Conservation (phyloP, 2,329 filamentous ascomycete species). For the Penicillium sp. region DNA sequence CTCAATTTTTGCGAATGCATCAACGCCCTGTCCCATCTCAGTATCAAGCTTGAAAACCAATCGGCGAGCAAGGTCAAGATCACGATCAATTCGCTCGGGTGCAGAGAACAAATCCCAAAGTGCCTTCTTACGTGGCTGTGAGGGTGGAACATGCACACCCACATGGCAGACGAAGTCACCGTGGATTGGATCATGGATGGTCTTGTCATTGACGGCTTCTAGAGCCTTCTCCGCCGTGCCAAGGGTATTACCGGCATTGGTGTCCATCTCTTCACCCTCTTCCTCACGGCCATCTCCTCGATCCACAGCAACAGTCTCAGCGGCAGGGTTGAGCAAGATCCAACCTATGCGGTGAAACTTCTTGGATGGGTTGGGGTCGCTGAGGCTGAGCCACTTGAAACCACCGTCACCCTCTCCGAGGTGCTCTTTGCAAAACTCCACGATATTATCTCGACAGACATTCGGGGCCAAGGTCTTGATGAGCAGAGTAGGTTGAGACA, state of each 20-base stretch:
- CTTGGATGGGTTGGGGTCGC: conserved; percentile 95
- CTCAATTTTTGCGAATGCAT: conserved; percentile 78
- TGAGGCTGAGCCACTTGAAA: conserved; percentile 93
- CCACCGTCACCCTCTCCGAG: conserved; percentile 87
- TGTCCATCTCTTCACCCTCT: conserved; percentile 56
- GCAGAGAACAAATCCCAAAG: conserved; percentile 96
- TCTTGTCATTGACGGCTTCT: conserved; percentile 95
- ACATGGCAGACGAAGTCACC: conserved; percentile 98
- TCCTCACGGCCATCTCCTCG: conserved; percentile 73
- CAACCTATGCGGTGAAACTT: conserved; percentile 97
- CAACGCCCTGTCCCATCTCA: conserved; percentile 75
- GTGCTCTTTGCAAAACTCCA: conserved; percentile 92
- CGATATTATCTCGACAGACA: conserved; percentile 88
- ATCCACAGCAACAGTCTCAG: conserved; percentile 66
- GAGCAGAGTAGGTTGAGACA: conserved; percentile 85
- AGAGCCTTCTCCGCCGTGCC: conserved; percentile 79
- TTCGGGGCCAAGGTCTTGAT: conserved; percentile 98
- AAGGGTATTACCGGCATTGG: conserved; percentile 33
- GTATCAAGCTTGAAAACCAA: conserved; percentile 82
- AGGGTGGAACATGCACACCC: conserved; percentile 87
- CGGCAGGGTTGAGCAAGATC: conserved; percentile 88
- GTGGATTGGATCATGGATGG: conserved; percentile 87
- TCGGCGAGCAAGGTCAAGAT: conserved; percentile 78
- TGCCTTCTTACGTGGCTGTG: conserved; percentile 86
- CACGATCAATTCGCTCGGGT: conserved; percentile 88